phyloP scores from a whole-genome alignment of 345 rosid genomes.

The Eucalyptus curtisii region DNA sequence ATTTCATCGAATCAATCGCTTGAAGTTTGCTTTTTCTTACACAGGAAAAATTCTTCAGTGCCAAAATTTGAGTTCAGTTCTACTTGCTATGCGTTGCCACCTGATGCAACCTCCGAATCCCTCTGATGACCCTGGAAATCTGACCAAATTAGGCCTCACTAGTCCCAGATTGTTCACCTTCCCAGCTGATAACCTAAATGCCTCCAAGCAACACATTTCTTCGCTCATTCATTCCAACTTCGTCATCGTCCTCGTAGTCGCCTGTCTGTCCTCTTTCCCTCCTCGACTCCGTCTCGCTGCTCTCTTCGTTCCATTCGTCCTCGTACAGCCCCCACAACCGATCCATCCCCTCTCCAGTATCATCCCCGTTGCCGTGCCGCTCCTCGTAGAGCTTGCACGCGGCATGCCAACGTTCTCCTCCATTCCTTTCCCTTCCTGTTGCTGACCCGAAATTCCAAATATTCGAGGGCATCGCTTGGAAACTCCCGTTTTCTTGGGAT shows the following conservation, averaged over 20 bases:
- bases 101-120: slow-evolving; percentile 64
- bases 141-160: slow-evolving; percentile 61
- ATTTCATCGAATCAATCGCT: background rate
- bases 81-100: slow-evolving; percentile 16
- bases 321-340: slow-evolving; percentile 76
- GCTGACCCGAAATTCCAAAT: slow-evolving; percentile 47
- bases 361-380: slow-evolving; percentile 21
- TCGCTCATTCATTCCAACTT: slow-evolving; percentile 8
- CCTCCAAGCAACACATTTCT: slow-evolving; percentile 75
- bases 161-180: slow-evolving; percentile 70
- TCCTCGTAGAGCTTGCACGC: slow-evolving; percentile 77
- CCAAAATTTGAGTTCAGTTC: background rate
- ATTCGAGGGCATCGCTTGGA: slow-evolving; percentile 1
- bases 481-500: background rate
- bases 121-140: slow-evolving; percentile 58
- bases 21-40: background rate
- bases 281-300: slow-evolving; percentile 9
- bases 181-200: slow-evolving; percentile 74
- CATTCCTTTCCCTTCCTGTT: slow-evolving; percentile 77
- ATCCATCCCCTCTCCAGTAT: slow-evolving; percentile 67
- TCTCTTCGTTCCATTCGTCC: slow-evolving; percentile 22
- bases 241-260: slow-evolving; percentile 39
- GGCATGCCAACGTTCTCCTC: slow-evolving; percentile 79
- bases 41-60: background rate
- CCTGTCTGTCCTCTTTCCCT: slow-evolving; percentile 13